Conservation (phyloP, 31 red algal species). For the Bonnemaisonia californica region DNA sequence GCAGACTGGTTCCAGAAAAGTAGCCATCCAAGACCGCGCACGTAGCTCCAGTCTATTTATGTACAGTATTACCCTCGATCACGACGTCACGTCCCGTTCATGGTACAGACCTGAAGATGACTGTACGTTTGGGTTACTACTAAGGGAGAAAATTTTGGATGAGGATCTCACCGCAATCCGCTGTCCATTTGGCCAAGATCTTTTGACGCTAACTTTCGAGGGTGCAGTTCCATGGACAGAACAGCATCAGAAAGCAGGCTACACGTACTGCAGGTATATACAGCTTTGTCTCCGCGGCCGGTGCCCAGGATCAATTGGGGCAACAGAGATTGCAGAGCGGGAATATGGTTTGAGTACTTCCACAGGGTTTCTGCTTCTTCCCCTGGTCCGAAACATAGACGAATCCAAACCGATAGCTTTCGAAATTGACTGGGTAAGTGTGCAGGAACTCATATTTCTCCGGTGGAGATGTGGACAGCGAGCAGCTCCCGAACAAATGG, state of each 20-base stretch:
- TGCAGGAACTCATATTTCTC: slow-evolving; percentile 38
- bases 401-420: neutral
- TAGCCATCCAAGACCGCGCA: neutral
- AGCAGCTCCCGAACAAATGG: neutral
- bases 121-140: slow-evolving; percentile 23
- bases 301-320: slow-evolving; percentile 39
- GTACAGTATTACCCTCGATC: slow-evolving; percentile 14
- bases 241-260: slow-evolving; percentile 28
- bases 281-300: slow-evolving; percentile 62
- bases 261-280: slow-evolving; percentile 50
- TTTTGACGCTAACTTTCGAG: slow-evolving; percentile 35
- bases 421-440: slow-evolving; percentile 61
- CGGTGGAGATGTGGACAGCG: slow-evolving; percentile 41
- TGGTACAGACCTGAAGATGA: neutral
- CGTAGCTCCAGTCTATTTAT: neutral
- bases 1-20: neutral
- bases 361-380: slow-evolving; percentile 56
- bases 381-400: slow-evolving; percentile 3
- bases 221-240: slow-evolving; percentile 38
- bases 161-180: slow-evolving; percentile 45
- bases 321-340: slow-evolving; percentile 16
- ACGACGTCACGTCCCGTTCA: neutral
- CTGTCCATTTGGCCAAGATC: slow-evolving; percentile 52
- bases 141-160: slow-evolving; percentile 25
- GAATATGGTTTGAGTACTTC: slow-evolving; percentile 17